Percentiles rank a stretch among this genome's conserved stretches.
Conservation (phyloP, 2,329 filamentous ascomycete species). For the Podosphaera fusca region DNA sequence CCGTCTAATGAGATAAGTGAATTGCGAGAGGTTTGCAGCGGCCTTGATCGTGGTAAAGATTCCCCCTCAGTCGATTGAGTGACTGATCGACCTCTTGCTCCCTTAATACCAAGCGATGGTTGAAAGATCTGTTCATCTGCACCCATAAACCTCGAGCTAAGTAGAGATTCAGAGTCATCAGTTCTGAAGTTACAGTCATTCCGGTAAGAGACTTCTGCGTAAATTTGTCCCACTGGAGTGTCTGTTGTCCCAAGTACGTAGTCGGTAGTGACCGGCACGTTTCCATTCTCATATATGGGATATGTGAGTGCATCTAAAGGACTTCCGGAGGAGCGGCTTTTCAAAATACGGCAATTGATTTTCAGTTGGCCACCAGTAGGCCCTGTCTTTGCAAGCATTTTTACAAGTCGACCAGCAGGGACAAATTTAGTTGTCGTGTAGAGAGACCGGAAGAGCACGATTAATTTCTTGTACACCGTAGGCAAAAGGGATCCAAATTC, state of each 20-base stretch:
- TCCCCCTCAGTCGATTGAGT: slow-evolving; percentile 24
- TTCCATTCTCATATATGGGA: slow-evolving; percentile 40
- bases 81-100: slow-evolving; percentile 16
- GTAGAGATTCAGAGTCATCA: slow-evolving; percentile 69
- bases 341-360: slow-evolving; percentile 58
- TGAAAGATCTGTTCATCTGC: slow-evolving; percentile 72
- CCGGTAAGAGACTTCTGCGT: slow-evolving; percentile 62
- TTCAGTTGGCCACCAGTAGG: slow-evolving; percentile 37
- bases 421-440: slow-evolving; percentile 63
- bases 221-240: slow-evolving; percentile 65
- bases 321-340: slow-evolving; percentile 27
- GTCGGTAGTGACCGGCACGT: slow-evolving; percentile 39
- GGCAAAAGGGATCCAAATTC: slow-evolving; percentile 46
- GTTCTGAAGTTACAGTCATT: slow-evolving; percentile 77
- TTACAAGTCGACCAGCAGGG: slow-evolving; percentile 64
- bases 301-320: slow-evolving; percentile 46
- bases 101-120: slow-evolving; percentile 36
- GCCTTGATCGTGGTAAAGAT: slow-evolving; percentile 21
- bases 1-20: slow-evolving; percentile 25
- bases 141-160: slow-evolving; percentile 86
- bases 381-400: slow-evolving; percentile 47
- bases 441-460: slow-evolving; percentile 78
- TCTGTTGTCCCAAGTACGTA: slow-evolving; percentile 69
- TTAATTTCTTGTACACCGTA: slow-evolving; percentile 90
- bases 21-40: slow-evolving; percentile 14